Conservation (phyloP, 768 basidiomycete genomes). For the Psilocybe cyanescens region DNA sequence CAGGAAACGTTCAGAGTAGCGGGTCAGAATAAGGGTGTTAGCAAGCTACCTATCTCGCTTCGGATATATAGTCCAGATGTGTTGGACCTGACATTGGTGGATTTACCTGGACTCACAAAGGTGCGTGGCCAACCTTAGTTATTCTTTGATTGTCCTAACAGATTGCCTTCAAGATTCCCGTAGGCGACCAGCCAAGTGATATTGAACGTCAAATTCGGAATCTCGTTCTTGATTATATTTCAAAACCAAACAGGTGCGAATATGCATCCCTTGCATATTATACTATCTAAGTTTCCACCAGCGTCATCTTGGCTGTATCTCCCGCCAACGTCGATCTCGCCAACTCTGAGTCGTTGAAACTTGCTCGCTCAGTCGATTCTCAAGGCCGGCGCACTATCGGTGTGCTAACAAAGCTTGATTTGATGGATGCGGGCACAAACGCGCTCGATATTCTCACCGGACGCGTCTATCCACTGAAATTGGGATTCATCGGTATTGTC, state of each 20-base stretch:
- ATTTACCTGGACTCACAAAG: conserved; percentile 96
- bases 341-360: conserved; percentile 96
- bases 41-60: conserved; percentile 93
- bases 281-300: conserved; percentile 29
- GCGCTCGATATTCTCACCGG: conserved; percentile 96
- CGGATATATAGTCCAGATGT: conserved; percentile 97
- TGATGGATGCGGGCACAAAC: conserved; percentile 99
- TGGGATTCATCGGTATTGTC: conserved; percentile 98
- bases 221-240: conserved; percentile 94
- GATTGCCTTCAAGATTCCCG: conserved; percentile 68
- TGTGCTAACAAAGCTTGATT: conserved; percentile 94
- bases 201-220: conserved; percentile 96
- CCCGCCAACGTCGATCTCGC: conserved; percentile 98
- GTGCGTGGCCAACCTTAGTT: conserved; percentile 41
- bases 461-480: conserved; percentile 95
- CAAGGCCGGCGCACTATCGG: conserved; percentile 97
- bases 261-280: not conserved
- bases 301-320: conserved; percentile 96
- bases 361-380: conserved; percentile 94
- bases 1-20: conserved; percentile 97
- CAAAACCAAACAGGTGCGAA: conserved; percentile 90
- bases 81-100: conserved; percentile 93
- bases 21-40: conserved; percentile 98
- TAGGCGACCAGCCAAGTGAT: conserved; percentile 96
- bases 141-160: not conserved